These are phyloP conservation scores for Ceratocystis diversiconidia DNA, from an alignment of 2,329 filamentous ascomycete species.

Conservation along the genomic window DNA sequence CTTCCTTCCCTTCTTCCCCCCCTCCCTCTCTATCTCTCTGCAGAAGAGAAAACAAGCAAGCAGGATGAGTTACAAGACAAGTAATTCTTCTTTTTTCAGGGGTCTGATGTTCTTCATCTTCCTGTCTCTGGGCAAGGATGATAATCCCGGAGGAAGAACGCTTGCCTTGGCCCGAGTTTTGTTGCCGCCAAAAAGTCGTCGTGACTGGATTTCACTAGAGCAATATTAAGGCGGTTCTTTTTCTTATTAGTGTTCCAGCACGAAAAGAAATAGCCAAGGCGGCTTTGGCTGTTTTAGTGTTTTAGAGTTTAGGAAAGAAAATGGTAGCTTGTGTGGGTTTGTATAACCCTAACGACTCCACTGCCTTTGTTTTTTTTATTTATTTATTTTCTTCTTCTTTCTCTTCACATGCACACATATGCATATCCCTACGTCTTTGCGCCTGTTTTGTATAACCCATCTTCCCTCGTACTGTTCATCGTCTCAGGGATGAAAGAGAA, in stretches of 20 bases:
- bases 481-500: slow-evolving; percentile 2
- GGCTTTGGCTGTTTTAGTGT: too few species aligned
- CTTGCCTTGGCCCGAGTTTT: background rate
- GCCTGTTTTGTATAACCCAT: background rate
- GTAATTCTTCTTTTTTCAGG: background rate
- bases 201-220: background rate
- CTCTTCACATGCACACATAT: too few species aligned
- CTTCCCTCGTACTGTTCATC: background rate
- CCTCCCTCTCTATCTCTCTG: background rate
- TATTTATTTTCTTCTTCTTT: too few species aligned
- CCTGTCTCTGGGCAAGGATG: background rate
- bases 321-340: too few species aligned
- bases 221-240: background rate
- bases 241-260: too few species aligned
- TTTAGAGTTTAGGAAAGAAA: too few species aligned
- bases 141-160: background rate
- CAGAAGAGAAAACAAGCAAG: background rate
- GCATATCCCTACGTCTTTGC: background rate
- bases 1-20: background rate
- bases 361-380: too few species aligned
- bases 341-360: too few species aligned
- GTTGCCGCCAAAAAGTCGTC: background rate
- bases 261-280: background rate
- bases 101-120: background rate
- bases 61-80: background rate